These are phyloP conservation scores for Ophiosphaerella herpotricha DNA, from an alignment of 2,329 filamentous ascomycete genomes.

Conservation along the genomic window DNA sequence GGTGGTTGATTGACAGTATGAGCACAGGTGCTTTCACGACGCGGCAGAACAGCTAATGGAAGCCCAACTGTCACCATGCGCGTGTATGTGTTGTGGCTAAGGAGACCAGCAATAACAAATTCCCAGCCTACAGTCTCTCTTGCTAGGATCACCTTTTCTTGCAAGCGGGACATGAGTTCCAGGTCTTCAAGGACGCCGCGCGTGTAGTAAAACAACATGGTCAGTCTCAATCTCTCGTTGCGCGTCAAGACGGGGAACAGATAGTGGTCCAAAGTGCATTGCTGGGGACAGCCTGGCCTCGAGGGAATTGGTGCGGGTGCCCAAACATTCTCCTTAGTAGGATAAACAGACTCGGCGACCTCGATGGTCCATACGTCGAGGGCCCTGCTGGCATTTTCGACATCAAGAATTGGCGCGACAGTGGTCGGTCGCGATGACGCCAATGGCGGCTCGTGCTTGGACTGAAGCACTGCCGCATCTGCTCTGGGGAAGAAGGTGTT, in stretches of 20 bases:
- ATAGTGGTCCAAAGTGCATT: conserved; percentile 31
- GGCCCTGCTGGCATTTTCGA: conserved; percentile 21
- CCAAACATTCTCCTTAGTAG: conserved; percentile 15
- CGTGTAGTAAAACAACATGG: conserved; percentile 53
- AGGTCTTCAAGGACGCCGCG: conserved; percentile 46
- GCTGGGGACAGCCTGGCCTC: conserved; percentile 12
- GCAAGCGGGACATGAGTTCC: conserved; percentile 49
- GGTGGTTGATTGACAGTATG: conserved; percentile 49
- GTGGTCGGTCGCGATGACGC: conserved; percentile 21
- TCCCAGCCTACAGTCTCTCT: conserved; percentile 53
- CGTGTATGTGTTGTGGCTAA: conserved; percentile 51
- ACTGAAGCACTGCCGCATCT: conserved; percentile 29
- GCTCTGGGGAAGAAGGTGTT: conserved; percentile 33
- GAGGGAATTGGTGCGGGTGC: conserved; percentile 22
- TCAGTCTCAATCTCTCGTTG: conserved; percentile 46
- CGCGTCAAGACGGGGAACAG: conserved; percentile 42
- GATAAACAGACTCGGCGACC: conserved; percentile 21
- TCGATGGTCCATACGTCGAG: conserved; percentile 22
- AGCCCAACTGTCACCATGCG: conserved; percentile 51
- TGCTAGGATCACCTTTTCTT: conserved; percentile 50
- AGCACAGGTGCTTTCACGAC: conserved; percentile 53
- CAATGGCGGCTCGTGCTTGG: conserved; percentile 21
- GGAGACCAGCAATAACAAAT: conserved; percentile 51
- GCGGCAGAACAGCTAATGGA: conserved; percentile 49
- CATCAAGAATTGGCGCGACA: conserved; percentile 29